Evolutionary conservation across 2,329 filamentous ascomycete genomes (phyloP).

Genomic region (Colletotrichum sansevieriae): DNA sequence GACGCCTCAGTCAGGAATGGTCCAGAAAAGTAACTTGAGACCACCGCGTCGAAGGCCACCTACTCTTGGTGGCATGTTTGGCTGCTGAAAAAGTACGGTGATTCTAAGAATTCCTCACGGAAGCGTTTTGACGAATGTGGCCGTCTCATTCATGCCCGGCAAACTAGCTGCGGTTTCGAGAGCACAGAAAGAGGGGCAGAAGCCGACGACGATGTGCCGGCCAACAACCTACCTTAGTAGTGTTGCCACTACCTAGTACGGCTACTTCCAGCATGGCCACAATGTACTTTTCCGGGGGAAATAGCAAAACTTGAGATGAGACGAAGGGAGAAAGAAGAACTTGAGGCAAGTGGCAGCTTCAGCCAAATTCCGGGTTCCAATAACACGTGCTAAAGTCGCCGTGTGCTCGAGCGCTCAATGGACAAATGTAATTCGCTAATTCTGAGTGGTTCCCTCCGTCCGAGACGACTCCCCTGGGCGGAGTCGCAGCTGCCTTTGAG

Average conservation of each 20-base stretch:
- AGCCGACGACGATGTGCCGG: neutral
- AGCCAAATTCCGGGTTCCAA: slow-evolving; percentile 8
- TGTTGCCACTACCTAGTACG: neutral
- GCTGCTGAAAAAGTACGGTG: slow-evolving; percentile 20
- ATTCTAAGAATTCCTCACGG: slow-evolving; percentile 15
- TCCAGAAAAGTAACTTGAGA: slow-evolving; percentile 7
- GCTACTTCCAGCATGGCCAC: slow-evolving; percentile 22
- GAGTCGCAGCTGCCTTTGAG: slow-evolving; percentile 35
- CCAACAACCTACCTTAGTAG: too few relatives aligned
- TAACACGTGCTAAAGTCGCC: slow-evolving; percentile 37
- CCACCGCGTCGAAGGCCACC: neutral
- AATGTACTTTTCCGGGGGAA: slow-evolving; percentile 6
- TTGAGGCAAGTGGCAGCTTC: slow-evolving; percentile 10
- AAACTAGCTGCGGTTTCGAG: slow-evolving; percentile 9
- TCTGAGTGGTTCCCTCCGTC: slow-evolving; percentile 42
- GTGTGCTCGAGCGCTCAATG: neutral
- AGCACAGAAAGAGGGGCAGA: neutral
- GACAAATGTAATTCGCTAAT: slow-evolving; percentile 22
- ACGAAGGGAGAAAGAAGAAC: slow-evolving; percentile 3
- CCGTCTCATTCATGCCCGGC: slow-evolving; percentile 29
- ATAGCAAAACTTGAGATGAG: neutral
- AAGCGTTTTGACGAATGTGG: slow-evolving; percentile 26
- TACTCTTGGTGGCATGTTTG: neutral
- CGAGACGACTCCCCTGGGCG: slow-evolving; percentile 38
- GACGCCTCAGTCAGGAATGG: slow-evolving; percentile 21